Evolutionary conservation across 176 grass and related monocot genomes (phyloP), one percentile per base, ranked within the genome.

Genomic region (Aegilops tauschii): DNA sequence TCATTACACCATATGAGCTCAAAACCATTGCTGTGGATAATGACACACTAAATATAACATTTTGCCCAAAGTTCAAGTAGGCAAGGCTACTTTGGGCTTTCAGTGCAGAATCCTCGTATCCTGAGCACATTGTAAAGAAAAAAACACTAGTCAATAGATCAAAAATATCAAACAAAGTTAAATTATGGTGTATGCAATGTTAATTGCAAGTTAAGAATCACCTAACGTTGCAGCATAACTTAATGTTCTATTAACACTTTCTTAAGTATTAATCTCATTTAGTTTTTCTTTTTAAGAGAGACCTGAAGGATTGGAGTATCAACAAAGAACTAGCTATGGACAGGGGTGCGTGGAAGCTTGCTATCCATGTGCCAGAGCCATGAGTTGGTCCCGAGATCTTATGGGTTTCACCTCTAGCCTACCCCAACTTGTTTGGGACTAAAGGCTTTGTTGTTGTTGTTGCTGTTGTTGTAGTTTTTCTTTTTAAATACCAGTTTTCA

Each of bases 71-170:
- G 85, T 98, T 94, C 63, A 98, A 82, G 80, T 85, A 96, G 34
- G 94, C 93, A 83, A 98, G 97, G 81, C 97, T 98, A 86, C 88
- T 94, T 90, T 98, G 97, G 30, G 97, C 93, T 90, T 98, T 94
- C 61, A 96, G 73, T 74, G 97, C 92, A 82, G 97, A 87, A 90
- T 88, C 92, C 90, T 98, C 97, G 5, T 96, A 98, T n/a, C 88
- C 97, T 98, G 88, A 69, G 28, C 74, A 82, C 21, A 85, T 81
- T 73, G 63, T 79, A 16, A 58, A 34, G 32, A 82, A 81, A 11
- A 54, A 54, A 18, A 54, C 5, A 54, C 16, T 8, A 31, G 17
- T 89, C 52, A 89, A 78, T 61, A 82, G 83, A 92, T 81, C 8
- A 91, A 29, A 72, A 69, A 31, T 58, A 76, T 83, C 71, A 72